phyloP scores from a whole-genome alignment of 176 grass and related monocot species.

The Zoysia pacifica region DNA sequence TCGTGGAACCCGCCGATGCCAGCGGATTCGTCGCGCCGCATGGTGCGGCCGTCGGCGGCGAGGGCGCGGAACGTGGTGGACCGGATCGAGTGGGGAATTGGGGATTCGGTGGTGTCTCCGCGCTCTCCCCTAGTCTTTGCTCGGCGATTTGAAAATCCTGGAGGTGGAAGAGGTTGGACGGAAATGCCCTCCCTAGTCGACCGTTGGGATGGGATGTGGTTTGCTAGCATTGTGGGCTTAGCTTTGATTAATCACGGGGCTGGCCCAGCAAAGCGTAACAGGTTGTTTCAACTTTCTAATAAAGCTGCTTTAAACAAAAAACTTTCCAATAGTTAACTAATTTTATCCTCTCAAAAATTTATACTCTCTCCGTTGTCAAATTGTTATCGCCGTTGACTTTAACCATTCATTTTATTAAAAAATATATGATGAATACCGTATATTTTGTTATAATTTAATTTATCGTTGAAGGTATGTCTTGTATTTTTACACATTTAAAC shows the following conservation, averaged over 20 bases:
- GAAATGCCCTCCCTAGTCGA: conserved; percentile 57
- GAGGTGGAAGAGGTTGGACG: neutral
- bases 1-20: conserved; percentile 55
- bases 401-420: too few relatives aligned
- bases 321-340: too few relatives aligned
- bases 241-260: neutral
- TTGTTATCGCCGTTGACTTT: too few relatives aligned
- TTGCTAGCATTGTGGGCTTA: neutral
- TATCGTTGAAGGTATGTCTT: too few relatives aligned
- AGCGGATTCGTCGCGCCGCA: conserved; percentile 47
- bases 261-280: too few relatives aligned
- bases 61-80: neutral
- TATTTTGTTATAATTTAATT: too few relatives aligned
- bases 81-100: conserved; percentile 26
- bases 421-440: too few relatives aligned
- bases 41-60: conserved; percentile 26
- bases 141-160: conserved; percentile 39
- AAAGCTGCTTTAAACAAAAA: too few relatives aligned
- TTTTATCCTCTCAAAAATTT: too few relatives aligned
- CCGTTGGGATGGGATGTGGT: conserved; percentile 46
- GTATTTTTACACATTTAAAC: too few relatives aligned
- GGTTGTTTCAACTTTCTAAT: too few relatives aligned
- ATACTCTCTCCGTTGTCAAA: too few relatives aligned
- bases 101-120: neutral
- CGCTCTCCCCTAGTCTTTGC: neutral